Evolutionary conservation across 352 stramenopile genomes (phyloP).

Genomic region (Stramenopiles sp.): DNA sequence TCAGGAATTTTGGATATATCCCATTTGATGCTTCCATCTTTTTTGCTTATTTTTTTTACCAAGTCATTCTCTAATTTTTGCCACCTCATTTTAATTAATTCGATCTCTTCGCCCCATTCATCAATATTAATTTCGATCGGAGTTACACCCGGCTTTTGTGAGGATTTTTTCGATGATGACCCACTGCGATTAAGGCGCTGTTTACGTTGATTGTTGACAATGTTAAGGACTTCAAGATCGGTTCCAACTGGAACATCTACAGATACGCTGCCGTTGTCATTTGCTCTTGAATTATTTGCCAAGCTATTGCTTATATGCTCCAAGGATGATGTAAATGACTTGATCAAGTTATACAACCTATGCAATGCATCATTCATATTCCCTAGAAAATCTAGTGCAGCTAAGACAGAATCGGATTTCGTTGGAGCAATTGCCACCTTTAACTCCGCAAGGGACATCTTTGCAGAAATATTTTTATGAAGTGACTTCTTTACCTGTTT

Average conservation of each 20-base stretch:
- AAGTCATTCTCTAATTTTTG: slow-evolving; percentile 80
- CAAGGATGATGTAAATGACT: not conserved
- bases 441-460: not conserved
- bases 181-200: too few species aligned
- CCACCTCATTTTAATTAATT: slow-evolving; percentile 31
- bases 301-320: not conserved
- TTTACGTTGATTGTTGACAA: too few species aligned
- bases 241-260: too few species aligned
- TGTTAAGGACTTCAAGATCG: too few species aligned
- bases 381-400: slow-evolving; percentile 26
- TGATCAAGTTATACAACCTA: not conserved
- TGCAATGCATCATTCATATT: not conserved
- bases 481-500: slow-evolving; percentile 28
- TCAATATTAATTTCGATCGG: not conserved
- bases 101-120: not conserved
- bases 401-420: slow-evolving; percentile 45
- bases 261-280: not conserved
- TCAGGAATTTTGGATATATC: slow-evolving; percentile 89
- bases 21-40: slow-evolving; percentile 31
- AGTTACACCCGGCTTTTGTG: too few species aligned
- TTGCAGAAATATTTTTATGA: slow-evolving; percentile 33
- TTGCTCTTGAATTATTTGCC: not conserved
- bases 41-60: not conserved
- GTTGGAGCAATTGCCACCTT: slow-evolving; percentile 29
- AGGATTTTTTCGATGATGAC: too few species aligned